A percentile compares a stretch with the other conserved stretches of the same genome.
Evolutionary conservation across 2,329 filamentous ascomycete genomes (phyloP).

Genomic region (Trichoderma gracile): DNA sequence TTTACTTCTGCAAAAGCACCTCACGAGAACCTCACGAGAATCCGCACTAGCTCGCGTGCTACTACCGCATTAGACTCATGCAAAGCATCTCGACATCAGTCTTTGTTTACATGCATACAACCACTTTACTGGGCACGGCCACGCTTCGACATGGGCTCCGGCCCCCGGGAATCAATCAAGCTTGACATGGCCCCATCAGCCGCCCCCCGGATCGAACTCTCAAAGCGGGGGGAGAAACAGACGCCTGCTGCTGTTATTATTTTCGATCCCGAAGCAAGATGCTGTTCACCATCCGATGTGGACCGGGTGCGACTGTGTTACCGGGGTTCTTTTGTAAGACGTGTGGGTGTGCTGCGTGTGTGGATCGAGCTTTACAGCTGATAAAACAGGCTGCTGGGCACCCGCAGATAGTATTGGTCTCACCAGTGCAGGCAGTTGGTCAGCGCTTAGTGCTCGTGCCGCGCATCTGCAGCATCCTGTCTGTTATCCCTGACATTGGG

Average conservation of each 20-base stretch:
- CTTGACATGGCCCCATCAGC: not conserved
- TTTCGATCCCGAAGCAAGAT: not conserved
- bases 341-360: not conserved
- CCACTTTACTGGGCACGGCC: constrained; percentile 11
- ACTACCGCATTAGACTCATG: constrained; percentile 18
- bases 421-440: too few relatives aligned
- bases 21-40: not conserved
- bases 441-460: too few relatives aligned
- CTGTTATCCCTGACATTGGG: too few relatives aligned
- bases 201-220: too few relatives aligned
- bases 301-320: constrained; percentile 8
- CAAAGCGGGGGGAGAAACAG: not conserved
- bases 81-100: constrained; percentile 13
- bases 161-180: not conserved
- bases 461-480: too few relatives aligned
- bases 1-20: not conserved
- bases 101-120: constrained; percentile 18
- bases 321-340: not conserved
- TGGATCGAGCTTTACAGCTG: not conserved
- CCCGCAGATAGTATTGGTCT: too few relatives aligned
- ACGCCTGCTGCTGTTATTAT: not conserved
- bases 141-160: not conserved
- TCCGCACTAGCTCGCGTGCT: constrained; percentile 2
- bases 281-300: constrained; percentile 17
- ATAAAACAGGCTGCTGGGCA: constrained; percentile 4